Percentiles rank a stretch among this genome's conserved stretches.
These are phyloP conservation scores for Pythium rhizo-oryzae DNA, from an alignment of 352 stramenopile genomes.

Conservation along the genomic window DNA sequence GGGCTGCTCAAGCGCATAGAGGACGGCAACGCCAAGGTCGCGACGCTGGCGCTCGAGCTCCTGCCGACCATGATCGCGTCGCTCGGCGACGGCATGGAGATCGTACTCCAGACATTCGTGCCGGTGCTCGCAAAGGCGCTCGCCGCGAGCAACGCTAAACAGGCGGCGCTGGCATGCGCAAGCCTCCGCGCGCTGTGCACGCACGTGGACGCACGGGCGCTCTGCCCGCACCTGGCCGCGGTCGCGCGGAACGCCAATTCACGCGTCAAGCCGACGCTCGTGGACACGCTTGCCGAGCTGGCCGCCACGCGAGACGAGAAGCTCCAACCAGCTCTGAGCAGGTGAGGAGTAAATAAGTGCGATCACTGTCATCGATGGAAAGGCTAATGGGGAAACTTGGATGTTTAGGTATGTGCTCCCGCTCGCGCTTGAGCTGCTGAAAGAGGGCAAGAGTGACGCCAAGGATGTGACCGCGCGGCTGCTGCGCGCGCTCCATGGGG, in stretches of 20 bases:
- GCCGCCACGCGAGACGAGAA: slow-evolving; percentile 46
- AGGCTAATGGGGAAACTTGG: background rate
- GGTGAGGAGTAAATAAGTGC: slow-evolving; percentile 22
- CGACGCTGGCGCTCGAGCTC: slow-evolving; percentile 55
- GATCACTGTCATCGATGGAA: background rate
- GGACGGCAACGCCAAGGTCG: slow-evolving; percentile 80
- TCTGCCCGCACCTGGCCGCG: slow-evolving; percentile 60
- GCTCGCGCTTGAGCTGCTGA: slow-evolving; percentile 67
- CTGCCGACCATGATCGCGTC: slow-evolving; percentile 53
- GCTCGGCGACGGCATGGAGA: slow-evolving; percentile 58
- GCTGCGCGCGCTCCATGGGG: slow-evolving; percentile 37
- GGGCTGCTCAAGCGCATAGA: slow-evolving; percentile 66
- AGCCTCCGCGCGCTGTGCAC: slow-evolving; percentile 51
- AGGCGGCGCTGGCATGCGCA: slow-evolving; percentile 41
- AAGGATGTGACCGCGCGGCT: slow-evolving; percentile 60
- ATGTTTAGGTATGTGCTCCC: slow-evolving; percentile 60
- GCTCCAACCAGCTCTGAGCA: slow-evolving; percentile 52
- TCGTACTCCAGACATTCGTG: slow-evolving; percentile 57
- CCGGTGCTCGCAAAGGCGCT: slow-evolving; percentile 61
- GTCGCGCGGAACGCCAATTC: slow-evolving; percentile 58
- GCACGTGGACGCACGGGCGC: slow-evolving; percentile 45
- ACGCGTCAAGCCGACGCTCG: slow-evolving; percentile 54
- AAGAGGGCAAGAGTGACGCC: slow-evolving; percentile 77
- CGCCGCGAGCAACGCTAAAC: slow-evolving; percentile 54
- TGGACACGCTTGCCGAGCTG: slow-evolving; percentile 57